A percentile compares a stretch with the other conserved stretches of the same genome.
These are phyloP conservation scores for Fusarium sp. DNA, from an alignment of 2,329 filamentous ascomycete genomes.

Conservation along the genomic window DNA sequence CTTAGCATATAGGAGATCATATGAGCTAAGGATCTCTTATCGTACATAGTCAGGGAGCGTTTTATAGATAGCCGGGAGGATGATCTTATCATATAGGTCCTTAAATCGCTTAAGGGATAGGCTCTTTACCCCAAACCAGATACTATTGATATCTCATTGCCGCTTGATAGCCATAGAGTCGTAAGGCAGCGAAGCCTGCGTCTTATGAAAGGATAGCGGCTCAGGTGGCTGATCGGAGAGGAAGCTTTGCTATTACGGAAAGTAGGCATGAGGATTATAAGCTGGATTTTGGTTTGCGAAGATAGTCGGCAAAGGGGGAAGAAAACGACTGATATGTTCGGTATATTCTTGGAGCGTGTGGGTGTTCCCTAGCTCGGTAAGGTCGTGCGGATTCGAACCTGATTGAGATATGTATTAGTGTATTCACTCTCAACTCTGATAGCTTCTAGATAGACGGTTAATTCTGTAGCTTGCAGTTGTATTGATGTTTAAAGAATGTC, in stretches of 20 bases:
- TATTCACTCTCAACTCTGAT: neutral
- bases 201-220: conserved; percentile 15
- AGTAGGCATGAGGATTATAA: conserved; percentile 2
- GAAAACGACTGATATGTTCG: neutral
- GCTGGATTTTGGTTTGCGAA: neutral
- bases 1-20: conserved; percentile 9
- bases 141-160: conserved; percentile 18
- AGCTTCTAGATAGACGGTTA: no score
- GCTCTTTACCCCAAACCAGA: conserved; percentile 13
- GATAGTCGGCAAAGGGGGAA: conserved; percentile 1
- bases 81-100: conserved; percentile 16
- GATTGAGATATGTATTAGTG: neutral
- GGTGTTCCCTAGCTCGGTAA: neutral
- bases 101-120: conserved; percentile 4
- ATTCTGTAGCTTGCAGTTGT: no score
- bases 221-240: conserved; percentile 2
- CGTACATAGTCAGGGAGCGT: neutral
- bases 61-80: conserved; percentile 3
- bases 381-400: neutral
- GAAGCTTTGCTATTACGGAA: conserved; percentile 10
- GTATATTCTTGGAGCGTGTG: conserved; percentile 1
- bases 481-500: no score
- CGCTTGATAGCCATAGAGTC: conserved; percentile 1
- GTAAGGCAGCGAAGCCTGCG: neutral
- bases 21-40: conserved; percentile 11